Evolutionary conservation across 148 eudicot genomes (phyloP), one percentile per base, ranked within the genome.

Genomic region (Vaccinium vitisidaea): DNA sequence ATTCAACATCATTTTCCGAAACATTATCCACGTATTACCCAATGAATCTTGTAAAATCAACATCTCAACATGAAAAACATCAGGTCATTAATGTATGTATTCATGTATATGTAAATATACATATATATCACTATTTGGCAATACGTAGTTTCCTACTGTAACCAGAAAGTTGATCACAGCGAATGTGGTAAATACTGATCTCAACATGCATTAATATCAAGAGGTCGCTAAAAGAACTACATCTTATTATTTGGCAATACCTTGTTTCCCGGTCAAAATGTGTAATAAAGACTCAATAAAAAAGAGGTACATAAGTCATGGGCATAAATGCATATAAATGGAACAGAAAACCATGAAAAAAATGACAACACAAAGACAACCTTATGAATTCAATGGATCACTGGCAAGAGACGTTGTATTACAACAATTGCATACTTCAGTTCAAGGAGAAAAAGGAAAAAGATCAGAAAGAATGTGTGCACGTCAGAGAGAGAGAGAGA

Each of bases 361-460:
- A 69, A 23, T 69, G 36, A 3, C 25, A 69, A 36, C 74, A 25
- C 36, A 23, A 67, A 69, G 36, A 23, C 36, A 69, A 67, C 43
- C 75, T 70, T 70, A 27, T 67, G 27, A 11, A 70, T n/a, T 70
- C 75, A 70, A 67, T 12, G 46, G 75, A 71, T 71, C 75, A 71
- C 5, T 15, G 46, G 1, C 27, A 36, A 71, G 75, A 30, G 48
- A 69, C 74, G 13, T 23, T 23, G 74, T 12, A 12, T 36, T 36
- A 69, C 9, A 69, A 69, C 21, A 2, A 69, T 25, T 27, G 16
- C 16, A 69, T 9, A 8, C 32, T 69, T 69, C 39, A 71, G 71
- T 71, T 32, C 32, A 71, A 6, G 46, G 21, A 32, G 19, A 71
- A 71, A 71, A 61, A 67, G 36, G 25, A 67, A 67, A 67, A 69